Evolutionary conservation across 148 eudicot species (phyloP).

Genomic region (Pouteria glomerata): DNA sequence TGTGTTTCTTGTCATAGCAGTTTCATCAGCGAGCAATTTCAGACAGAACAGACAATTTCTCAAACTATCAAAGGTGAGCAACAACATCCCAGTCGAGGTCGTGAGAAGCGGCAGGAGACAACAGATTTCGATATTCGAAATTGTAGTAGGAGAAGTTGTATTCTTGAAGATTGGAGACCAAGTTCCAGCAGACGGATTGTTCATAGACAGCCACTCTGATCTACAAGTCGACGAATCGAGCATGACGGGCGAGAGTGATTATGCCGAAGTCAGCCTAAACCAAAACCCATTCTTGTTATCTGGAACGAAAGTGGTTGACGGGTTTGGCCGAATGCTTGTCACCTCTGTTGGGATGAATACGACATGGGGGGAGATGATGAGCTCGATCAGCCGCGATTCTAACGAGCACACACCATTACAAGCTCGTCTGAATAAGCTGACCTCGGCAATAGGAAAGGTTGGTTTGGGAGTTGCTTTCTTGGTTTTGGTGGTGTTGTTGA

Average conservation of each 20-base stretch:
- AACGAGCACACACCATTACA: not conserved
- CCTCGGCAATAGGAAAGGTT: constrained; percentile 5
- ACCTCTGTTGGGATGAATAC: constrained; percentile 20
- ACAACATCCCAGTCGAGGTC: not conserved
- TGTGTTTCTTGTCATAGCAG: not conserved
- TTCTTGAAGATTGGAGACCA: constrained; percentile 7
- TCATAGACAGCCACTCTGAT: constrained; percentile 9
- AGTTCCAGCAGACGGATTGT: constrained; percentile 10
- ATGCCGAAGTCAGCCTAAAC: not conserved
- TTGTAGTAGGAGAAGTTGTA: not conserved
- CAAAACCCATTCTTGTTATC: constrained; percentile 14
- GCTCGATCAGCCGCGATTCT: not conserved
- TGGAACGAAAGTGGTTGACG: constrained; percentile 14
- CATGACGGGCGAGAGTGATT: constrained; percentile 7
- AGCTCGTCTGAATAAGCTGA: not conserved
- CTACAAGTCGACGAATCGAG: constrained; percentile 4
- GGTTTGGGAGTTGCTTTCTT: constrained; percentile 10
- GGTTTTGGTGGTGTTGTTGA: not conserved
- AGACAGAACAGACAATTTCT: not conserved
- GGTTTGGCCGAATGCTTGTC: constrained; percentile 18
- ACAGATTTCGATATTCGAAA: not conserved
- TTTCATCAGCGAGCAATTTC: not conserved
- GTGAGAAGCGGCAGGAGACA: not conserved
- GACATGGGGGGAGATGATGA: constrained; percentile 15
- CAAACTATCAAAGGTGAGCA: not conserved